Conservation (phyloP, 2,329 filamentous ascomycete genomes). For the Zarea fungicola region DNA sequence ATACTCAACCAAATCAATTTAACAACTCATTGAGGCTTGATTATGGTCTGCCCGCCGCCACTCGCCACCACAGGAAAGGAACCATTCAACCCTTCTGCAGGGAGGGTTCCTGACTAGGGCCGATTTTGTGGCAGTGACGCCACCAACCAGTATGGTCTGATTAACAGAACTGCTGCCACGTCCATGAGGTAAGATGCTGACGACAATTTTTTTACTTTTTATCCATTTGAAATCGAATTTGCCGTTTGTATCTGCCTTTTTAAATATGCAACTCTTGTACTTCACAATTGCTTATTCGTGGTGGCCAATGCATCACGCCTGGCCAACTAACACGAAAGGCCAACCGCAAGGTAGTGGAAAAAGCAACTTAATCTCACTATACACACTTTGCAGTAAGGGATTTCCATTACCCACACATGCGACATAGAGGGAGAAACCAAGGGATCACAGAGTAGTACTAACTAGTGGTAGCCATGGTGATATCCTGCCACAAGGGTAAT, state of each 20-base stretch:
- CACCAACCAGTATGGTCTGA: neutral
- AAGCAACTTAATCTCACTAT: neutral
- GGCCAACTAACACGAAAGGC: neutral
- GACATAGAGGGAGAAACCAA: neutral
- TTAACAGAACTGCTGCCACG: neutral
- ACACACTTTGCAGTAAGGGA: neutral
- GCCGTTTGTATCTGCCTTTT: neutral
- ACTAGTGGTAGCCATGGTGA: neutral
- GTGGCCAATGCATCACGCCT: neutral
- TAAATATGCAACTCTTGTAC: neutral
- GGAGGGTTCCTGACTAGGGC: neutral
- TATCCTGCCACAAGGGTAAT: neutral
- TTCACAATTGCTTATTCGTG: too few species aligned
- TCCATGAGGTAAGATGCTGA: neutral
- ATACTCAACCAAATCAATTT: too few species aligned
- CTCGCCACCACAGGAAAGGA: neutral
- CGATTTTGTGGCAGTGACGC: neutral
- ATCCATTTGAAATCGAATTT: neutral
- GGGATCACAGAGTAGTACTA: neutral
- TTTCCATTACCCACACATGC: neutral
- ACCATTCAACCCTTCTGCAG: neutral
- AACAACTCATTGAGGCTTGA: neutral
- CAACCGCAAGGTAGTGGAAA: neutral
- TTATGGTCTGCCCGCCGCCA: neutral
- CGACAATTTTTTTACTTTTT: neutral